Evolutionary conservation across 2,329 filamentous ascomycete genomes (phyloP).

Genomic region (Penicillium sp.): DNA sequence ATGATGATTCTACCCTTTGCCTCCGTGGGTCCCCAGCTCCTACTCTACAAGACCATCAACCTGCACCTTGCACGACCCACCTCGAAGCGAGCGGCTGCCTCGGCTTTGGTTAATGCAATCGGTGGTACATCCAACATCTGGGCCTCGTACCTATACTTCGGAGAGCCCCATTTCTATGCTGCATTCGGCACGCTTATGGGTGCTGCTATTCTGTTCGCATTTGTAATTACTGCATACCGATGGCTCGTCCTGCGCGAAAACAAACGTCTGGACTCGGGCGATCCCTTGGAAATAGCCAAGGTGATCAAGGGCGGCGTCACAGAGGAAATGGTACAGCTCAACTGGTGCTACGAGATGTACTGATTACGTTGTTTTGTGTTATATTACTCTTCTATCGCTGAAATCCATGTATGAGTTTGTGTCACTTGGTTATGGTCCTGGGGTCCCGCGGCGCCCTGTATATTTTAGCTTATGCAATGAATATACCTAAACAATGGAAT

Average conservation of each 20-base stretch:
- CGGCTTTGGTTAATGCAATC: conserved; percentile 41
- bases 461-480: neutral
- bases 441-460: too few species aligned
- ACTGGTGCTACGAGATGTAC: conserved; percentile 48
- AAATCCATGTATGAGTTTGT: neutral
- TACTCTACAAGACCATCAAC: conserved; percentile 45
- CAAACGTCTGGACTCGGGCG: conserved; percentile 37
- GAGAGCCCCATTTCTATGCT: conserved; percentile 37
- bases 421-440: neutral
- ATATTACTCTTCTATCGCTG: neutral
- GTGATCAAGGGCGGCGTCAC: conserved; percentile 44
- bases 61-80: conserved; percentile 42
- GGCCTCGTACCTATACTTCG: conserved; percentile 25
- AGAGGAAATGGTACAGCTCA: conserved; percentile 43
- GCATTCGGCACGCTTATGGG: conserved; percentile 41
- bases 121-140: conserved; percentile 28
- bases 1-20: conserved; percentile 45
- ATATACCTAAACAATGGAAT: neutral
- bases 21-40: conserved; percentile 41
- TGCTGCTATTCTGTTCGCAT: conserved; percentile 26
- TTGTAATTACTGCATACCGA: conserved; percentile 38
- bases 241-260: conserved; percentile 42
- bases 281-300: conserved; percentile 38
- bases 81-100: conserved; percentile 44
- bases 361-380: conserved; percentile 10